Percentiles rank a stretch among this genome's conserved stretches.
These are phyloP conservation scores for Penicillium sp. DNA, from an alignment of 2,329 filamentous ascomycete species.

Conservation along the genomic window DNA sequence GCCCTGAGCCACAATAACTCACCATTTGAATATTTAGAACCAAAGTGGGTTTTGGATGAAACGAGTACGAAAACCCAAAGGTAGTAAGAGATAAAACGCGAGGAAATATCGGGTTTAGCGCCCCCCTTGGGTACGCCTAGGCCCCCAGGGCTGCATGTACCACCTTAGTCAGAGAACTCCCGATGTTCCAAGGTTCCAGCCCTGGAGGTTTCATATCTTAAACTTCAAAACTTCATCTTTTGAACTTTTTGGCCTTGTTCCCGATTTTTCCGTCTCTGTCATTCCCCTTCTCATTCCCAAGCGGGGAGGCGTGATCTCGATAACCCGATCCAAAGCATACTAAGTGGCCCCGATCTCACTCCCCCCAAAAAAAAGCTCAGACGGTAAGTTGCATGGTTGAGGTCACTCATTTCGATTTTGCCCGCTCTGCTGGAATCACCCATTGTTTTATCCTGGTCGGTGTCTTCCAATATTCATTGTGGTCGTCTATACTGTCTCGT, in stretches of 20 bases:
- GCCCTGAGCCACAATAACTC: not conserved
- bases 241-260: not conserved
- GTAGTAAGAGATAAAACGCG: slow-evolving; percentile 5
- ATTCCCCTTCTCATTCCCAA: not conserved
- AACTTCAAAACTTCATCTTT: not conserved
- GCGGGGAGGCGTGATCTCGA: slow-evolving; percentile 11
- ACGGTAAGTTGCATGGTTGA: slow-evolving; percentile 7
- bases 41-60: not conserved
- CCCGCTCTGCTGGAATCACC: slow-evolving; percentile 3
- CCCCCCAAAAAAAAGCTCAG: slow-evolving; percentile 20
- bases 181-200: not conserved
- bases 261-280: not conserved
- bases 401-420: slow-evolving; percentile 16
- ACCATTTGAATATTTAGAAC: not conserved
- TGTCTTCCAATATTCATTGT: not conserved
- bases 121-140: slow-evolving; percentile 12
- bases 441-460: slow-evolving; percentile 5
- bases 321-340: slow-evolving; percentile 18
- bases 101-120: not conserved
- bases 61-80: not conserved
- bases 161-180: slow-evolving; percentile 8
- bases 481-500: not conserved
- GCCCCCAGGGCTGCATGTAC: not conserved
- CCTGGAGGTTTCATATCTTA: not conserved
- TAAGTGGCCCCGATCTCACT: slow-evolving; percentile 19